Evolutionary conservation across 805 yeast genomes (phyloP), one percentile per base, ranked within the genome.

Genomic region (Teunomyces atbi): DNA sequence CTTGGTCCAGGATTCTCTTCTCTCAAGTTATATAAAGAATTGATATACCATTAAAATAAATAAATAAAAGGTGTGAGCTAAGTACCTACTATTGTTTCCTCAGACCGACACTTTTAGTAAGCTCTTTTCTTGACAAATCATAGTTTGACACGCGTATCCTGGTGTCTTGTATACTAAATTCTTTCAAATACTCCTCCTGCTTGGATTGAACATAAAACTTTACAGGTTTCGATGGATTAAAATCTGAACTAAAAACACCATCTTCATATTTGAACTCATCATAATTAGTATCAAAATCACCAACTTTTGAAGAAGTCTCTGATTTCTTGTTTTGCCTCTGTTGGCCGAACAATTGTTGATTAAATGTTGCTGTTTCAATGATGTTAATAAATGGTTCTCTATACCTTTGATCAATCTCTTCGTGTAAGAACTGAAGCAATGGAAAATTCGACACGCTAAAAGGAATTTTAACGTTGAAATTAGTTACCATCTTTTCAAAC

Each of bases 191-290:
- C 7, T 45, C 36, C 1, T 42, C 30, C 34, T 48, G 39, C 26
- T 47, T 45, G 19, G 50, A 41, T 10, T 35, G 26, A 11, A 32
- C 44, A 27, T 49, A 51, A 20, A 41, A 36, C 5, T 35, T 32
- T n/a, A 58, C 34, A 12, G 52, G 41, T 12, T 48, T 37, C 4
- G 30, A 29, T 1, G 67, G 62, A 47, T 64, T 58, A 45, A 59
- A 68, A 39, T 68, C 74, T 19, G 54, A 53, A 11, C 50, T 50
- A 39, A 58, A 59, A n/a, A 64, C 42, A 2, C 71, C 71, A 4
- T 50, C 41, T 2, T 53, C 44, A 42, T 55, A 59, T 11, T 20
- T 23, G 11, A 21, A 21, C 37, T 61, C 53, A 42, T 64, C 64
- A 6, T 44, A 39, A 27, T 18, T 11, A 23, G 11, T 23, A 12